Conservation (phyloP, 306 rosid genomes). For the Sphenostylis stenocarpa region DNA sequence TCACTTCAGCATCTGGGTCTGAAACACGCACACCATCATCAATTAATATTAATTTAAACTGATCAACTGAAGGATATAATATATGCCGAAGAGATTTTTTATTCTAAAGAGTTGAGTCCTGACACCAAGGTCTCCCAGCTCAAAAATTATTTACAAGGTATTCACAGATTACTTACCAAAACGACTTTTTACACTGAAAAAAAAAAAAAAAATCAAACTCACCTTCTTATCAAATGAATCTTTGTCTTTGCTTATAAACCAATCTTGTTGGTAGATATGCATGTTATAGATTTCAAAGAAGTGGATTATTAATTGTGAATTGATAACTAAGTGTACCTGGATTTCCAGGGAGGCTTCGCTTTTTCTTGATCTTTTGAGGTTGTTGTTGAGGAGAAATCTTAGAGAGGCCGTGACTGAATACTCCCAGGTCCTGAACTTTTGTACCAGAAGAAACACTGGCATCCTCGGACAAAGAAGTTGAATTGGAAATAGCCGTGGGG, state of each 20-base stretch:
- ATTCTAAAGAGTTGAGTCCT: neutral
- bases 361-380: conserved; percentile 65
- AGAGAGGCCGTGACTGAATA: conserved; percentile 44
- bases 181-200: neutral
- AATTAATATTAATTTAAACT: neutral
- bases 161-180: neutral
- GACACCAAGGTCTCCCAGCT: no score
- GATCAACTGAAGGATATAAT: neutral
- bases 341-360: conserved; percentile 84
- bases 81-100: neutral
- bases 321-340: conserved; percentile 50
- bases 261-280: neutral
- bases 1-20: conserved; percentile 86
- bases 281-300: neutral
- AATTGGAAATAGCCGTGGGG: conserved; percentile 65
- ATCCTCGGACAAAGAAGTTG: conserved; percentile 73
- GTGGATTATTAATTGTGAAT: neutral
- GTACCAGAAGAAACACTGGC: conserved; percentile 62
- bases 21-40: conserved; percentile 2
- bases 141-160: neutral
- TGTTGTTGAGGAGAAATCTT: conserved; percentile 37
- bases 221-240: no score
- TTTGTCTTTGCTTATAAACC: no score
- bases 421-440: conserved; percentile 58
- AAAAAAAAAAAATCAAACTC: neutral